Conservation (phyloP, 1,284 basidiomycete species). For the Trametes polyzona region DNA sequence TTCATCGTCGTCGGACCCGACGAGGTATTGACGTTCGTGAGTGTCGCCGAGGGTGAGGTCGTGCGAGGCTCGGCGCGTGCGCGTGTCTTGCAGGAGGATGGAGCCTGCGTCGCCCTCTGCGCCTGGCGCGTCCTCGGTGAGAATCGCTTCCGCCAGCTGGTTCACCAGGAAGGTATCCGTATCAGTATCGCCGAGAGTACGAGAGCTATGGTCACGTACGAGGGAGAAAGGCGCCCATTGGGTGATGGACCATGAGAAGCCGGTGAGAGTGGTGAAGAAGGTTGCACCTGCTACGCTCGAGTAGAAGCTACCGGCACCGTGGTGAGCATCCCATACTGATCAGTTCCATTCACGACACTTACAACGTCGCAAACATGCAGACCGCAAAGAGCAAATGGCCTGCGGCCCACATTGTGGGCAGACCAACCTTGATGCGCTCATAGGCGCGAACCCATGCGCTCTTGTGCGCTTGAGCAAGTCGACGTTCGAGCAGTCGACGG, state of each 20-base stretch:
- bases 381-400: slow-evolving; percentile 69
- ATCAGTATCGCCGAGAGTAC: no score
- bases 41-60: slow-evolving; percentile 27
- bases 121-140: slow-evolving; percentile 51
- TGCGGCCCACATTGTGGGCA: slow-evolving; percentile 76
- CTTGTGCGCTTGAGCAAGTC: slow-evolving; percentile 21
- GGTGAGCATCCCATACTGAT: no score
- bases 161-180: not conserved
- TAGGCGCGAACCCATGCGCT: slow-evolving; percentile 33
- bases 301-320: no score
- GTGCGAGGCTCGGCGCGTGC: slow-evolving; percentile 30
- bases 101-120: slow-evolving; percentile 44
- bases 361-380: slow-evolving; percentile 81
- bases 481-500: slow-evolving; percentile 33
- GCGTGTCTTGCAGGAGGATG: slow-evolving; percentile 53
- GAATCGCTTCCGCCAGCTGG: slow-evolving; percentile 74
- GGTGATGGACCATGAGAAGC: slow-evolving; percentile 80
- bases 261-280: slow-evolving; percentile 65
- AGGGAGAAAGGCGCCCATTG: slow-evolving; percentile 83
- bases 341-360: no score
- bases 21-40: slow-evolving; percentile 36
- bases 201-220: no score
- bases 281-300: slow-evolving; percentile 66
- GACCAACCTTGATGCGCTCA: slow-evolving; percentile 51
- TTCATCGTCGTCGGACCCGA: slow-evolving; percentile 40